These are phyloP conservation scores for Hymenoscyphus albidus DNA, from an alignment of 2,329 filamentous ascomycete genomes.

Conservation along the genomic window DNA sequence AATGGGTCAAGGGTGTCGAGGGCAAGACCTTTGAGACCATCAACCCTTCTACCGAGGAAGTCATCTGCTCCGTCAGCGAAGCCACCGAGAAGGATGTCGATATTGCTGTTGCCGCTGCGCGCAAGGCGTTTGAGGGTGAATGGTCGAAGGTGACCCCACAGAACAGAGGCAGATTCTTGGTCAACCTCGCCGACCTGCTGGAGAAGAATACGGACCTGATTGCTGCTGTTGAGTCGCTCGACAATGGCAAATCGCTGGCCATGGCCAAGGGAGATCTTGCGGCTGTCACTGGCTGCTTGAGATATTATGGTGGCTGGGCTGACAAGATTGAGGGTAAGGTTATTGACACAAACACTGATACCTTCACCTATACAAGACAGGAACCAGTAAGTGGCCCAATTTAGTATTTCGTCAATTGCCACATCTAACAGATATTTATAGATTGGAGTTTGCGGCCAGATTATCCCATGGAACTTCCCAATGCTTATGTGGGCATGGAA, in stretches of 20 bases:
- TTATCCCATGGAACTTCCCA: slow-evolving; percentile 72
- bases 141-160: slow-evolving; percentile 69
- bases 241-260: slow-evolving; percentile 79
- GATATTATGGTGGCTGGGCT: slow-evolving; percentile 77
- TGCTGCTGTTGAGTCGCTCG: slow-evolving; percentile 78
- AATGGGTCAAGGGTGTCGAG: slow-evolving; percentile 79
- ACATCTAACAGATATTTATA: slow-evolving; percentile 12
- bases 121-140: slow-evolving; percentile 74
- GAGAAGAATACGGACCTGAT: slow-evolving; percentile 76
- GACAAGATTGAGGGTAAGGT: slow-evolving; percentile 70
- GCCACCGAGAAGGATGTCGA: slow-evolving; percentile 83
- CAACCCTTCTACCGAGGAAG: slow-evolving; percentile 81
- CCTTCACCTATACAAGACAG: slow-evolving; percentile 65
- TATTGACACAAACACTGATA: slow-evolving; percentile 60
- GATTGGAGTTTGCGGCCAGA: slow-evolving; percentile 66
- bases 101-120: slow-evolving; percentile 77
- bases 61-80: slow-evolving; percentile 78
- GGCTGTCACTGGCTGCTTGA: slow-evolving; percentile 64
- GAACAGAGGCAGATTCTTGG: slow-evolving; percentile 64
- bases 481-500: slow-evolving; percentile 66
- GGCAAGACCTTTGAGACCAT: slow-evolving; percentile 90
- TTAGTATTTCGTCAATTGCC: slow-evolving; percentile 18
- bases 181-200: slow-evolving; percentile 74
- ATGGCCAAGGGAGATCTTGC: slow-evolving; percentile 74
- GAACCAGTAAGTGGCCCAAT: slow-evolving; percentile 52